Base-by-base conservation (phyloP, 345 rosid genomes). In the Syzygium grande region DNA sequence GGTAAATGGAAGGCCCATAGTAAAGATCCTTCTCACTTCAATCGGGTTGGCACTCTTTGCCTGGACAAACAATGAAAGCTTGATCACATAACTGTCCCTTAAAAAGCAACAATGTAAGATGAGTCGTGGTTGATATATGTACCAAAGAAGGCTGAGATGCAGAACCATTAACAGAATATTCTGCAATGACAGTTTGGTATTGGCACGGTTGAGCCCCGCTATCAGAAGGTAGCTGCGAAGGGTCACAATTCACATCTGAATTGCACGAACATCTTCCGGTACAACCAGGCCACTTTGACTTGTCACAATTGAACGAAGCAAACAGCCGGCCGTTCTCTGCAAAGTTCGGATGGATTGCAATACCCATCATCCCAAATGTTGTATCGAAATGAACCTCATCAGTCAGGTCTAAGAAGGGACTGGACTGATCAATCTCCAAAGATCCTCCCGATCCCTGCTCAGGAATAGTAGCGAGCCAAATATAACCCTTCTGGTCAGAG, bases 1-100 rank as follows among this genome's bases (percentile, higher is more conserved):
- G 11, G 94, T 94, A 87, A 94, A 96, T 9, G 99, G 97, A 89
- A 98, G 98, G 59, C 99, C 99, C 98, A 98, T 93, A 3, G 98
- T 96, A 87, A 98, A 92, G 87, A 96, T 96, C 94, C 98, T 94
- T 89, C 99, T 95, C 85, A 98, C 98, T 91, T 96, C 99, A 65
- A 91, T 87, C 11, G 97, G 95, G 85, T 92, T 93, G 19, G 97
- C 99, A 89, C 80, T 92, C 90, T 89, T 91, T 87, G 95, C 99
- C 99, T 96, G 93, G 19, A 84, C 59, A 83, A 88, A 80, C 80
- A 34, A 84, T 38, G 8, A 38, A 41, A 34, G 83, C 15, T 34
- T 38, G 83, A 73, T 73, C 83, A 38, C 49, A 41, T 19, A 73
- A 73, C 83, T 38, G 83, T 19, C 49, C 83, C 83, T 73, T 38